Base-by-base conservation (phyloP, 169 alveolate genomes). In the Eimeria necatrix region DNA sequence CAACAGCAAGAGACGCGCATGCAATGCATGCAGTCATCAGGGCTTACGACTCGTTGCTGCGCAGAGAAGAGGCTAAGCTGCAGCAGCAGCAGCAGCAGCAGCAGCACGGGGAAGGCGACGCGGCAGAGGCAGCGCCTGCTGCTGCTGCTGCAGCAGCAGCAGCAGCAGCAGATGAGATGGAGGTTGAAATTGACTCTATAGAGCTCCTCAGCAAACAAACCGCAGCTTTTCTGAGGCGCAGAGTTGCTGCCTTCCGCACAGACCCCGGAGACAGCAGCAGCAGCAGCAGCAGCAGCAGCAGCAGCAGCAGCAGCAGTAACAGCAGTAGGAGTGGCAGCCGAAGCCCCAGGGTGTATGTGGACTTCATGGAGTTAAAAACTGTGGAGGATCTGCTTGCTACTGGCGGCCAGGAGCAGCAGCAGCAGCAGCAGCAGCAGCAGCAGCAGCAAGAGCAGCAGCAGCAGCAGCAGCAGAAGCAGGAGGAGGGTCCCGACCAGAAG, bases 391-490 rank as follows among this genome's bases (percentile, higher is more conserved):
- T 71, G 51, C 53, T 71, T 61, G 73, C 73, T 61, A 26, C 73
- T 4, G n/a, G n/a, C 81, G 4, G 22, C 46, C 81, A 71, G 48
- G 16, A 9, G 41, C 51, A 71, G 51, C n/a, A 32, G 51, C n/a
- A 32, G 51, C 4, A 71, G 81, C 81, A 71, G 81, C 81, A 71
- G 83, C 83, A 71, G 87, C 24, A 76, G 87, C 64, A 76, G 87
- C 56, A 32, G 87, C 32, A 10, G 59, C 26, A 14, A 16, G 61
- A 16, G 87, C n/a, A 5, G 87, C 61, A 14, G 4, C 61, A 18
- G 61, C 64, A 46, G 87, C 53, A 76, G 86, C 56, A 4, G 86
- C 59, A 76, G 87, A 20, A 48, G 87, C 64, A 32, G 20, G 48
- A 4, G 83, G 16, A 48, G 87, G 51, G 24, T 18, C 53, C 14